Conservation (phyloP, 306 rosid genomes). For the Quercus mongolica region DNA sequence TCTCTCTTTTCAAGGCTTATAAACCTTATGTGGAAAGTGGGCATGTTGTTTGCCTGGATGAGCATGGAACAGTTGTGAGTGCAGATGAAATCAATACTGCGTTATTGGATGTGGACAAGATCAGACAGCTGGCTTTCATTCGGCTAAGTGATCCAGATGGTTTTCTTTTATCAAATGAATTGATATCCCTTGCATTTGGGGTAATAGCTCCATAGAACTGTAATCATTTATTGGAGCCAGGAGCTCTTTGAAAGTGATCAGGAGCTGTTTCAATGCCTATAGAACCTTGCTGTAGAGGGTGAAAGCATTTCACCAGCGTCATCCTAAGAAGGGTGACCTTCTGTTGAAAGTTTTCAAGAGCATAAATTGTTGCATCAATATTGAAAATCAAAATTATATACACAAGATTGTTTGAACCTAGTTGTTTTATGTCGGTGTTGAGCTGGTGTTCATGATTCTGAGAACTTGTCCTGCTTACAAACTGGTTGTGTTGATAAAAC, state of each 20-base stretch:
- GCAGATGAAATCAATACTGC: conserved; percentile 35
- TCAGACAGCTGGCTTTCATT: conserved; percentile 36
- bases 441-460: not conserved
- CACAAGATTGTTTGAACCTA: not conserved
- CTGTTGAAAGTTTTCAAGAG: not conserved
- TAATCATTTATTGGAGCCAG: not conserved
- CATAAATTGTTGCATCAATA: not conserved
- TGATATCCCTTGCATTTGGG: conserved; percentile 80
- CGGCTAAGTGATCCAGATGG: conserved; percentile 92
- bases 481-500: not conserved
- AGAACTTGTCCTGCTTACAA: not conserved
- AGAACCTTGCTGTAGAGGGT: not conserved
- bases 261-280: not conserved
- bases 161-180: conserved; percentile 82
- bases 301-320: not conserved
- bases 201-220: conserved; percentile 54
- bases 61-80: conserved; percentile 40
- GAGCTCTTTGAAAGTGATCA: conserved; percentile 17
- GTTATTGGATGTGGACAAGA: conserved; percentile 16
- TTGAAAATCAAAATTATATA: not conserved
- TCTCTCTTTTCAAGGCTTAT: conserved; percentile 56
- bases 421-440: not conserved
- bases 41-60: conserved; percentile 69
- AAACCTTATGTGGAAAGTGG: conserved; percentile 73
- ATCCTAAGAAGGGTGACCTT: not conserved